Conservation (phyloP, 2,329 filamentous ascomycete genomes). For the Phialemoniopsis sp. region DNA sequence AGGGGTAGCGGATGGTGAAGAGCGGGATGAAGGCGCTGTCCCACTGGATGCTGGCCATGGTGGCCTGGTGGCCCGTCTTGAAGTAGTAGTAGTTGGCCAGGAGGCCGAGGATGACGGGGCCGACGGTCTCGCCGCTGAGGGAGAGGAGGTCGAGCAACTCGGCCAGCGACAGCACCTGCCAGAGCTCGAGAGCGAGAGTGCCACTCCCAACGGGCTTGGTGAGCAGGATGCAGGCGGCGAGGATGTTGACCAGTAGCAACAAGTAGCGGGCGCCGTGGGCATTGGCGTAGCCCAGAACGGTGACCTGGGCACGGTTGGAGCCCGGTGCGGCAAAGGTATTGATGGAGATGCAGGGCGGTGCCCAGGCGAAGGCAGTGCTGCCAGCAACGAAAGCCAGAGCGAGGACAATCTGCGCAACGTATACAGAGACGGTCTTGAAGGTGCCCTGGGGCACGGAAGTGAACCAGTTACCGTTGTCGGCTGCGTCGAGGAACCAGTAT, state of each 20-base stretch:
- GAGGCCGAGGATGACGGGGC: conserved; percentile 79
- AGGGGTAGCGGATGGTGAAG: conserved; percentile 79
- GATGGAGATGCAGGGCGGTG: conserved; percentile 79
- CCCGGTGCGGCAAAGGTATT: conserved; percentile 41
- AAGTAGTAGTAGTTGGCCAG: conserved; percentile 94
- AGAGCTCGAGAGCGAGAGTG: conserved; percentile 74
- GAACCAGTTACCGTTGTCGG: conserved; percentile 82
- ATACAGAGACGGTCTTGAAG: conserved; percentile 71
- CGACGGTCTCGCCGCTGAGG: conserved; percentile 58
- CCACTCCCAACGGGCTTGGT: conserved; percentile 94
- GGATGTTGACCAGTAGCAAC: conserved; percentile 74
- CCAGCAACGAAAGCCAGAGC: conserved; percentile 80
- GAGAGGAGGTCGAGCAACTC: conserved; percentile 59
- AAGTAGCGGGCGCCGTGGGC: conserved; percentile 89
- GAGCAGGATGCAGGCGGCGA: conserved; percentile 72
- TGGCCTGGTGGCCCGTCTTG: conserved; percentile 95
- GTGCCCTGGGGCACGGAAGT: conserved; percentile 48
- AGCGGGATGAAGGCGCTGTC: conserved; percentile 91
- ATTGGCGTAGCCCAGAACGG: conserved; percentile 87
- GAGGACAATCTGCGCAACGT: conserved; percentile 75
- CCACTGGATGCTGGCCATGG: conserved; percentile 87
- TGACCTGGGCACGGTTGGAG: conserved; percentile 52
- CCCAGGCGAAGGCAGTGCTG: conserved; percentile 79
- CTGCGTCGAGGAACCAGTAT: conserved; percentile 88
- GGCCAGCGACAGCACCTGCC: conserved; percentile 80